These are phyloP conservation scores for Hymenoscyphus fructigenus DNA, from an alignment of 2,329 filamentous ascomycete genomes.

Conservation along the genomic window DNA sequence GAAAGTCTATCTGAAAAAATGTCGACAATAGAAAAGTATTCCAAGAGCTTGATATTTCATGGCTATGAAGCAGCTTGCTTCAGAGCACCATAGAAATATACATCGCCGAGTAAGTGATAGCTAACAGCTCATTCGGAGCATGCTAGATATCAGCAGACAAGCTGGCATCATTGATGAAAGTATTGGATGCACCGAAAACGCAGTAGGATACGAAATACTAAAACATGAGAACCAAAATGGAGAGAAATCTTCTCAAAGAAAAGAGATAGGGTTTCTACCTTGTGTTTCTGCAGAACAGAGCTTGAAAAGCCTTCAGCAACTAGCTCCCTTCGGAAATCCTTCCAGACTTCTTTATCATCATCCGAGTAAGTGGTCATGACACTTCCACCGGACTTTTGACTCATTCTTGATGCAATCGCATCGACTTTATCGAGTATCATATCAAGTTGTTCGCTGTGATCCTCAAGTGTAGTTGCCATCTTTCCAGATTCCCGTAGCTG, in stretches of 20 bases:
- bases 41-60: too few relatives aligned
- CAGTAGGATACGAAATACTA: neutral
- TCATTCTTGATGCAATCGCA: constrained; percentile 52
- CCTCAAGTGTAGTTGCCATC: constrained; percentile 34
- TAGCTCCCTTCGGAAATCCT: constrained; percentile 57
- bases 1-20: too few relatives aligned
- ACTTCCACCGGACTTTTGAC: constrained; percentile 41
- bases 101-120: too few relatives aligned
- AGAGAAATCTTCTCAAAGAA: neutral
- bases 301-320: constrained; percentile 57
- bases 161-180: constrained; percentile 2
- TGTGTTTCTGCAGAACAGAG: constrained; percentile 55
- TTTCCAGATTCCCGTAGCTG: constrained; percentile 51
- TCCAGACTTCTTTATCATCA: constrained; percentile 56
- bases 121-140: too few relatives aligned
- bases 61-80: too few relatives aligned
- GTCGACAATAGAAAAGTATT: too few relatives aligned
- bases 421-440: constrained; percentile 61
- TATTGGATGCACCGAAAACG: too few relatives aligned
- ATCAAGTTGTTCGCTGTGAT: constrained; percentile 44
- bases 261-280: constrained; percentile 42
- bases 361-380: constrained; percentile 39
- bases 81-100: too few relatives aligned
- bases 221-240: neutral
- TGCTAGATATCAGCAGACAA: constrained; percentile 12